Base-by-base conservation (phyloP, 2,329 filamentous ascomycete species). In the Bipolaris zeicola region DNA sequence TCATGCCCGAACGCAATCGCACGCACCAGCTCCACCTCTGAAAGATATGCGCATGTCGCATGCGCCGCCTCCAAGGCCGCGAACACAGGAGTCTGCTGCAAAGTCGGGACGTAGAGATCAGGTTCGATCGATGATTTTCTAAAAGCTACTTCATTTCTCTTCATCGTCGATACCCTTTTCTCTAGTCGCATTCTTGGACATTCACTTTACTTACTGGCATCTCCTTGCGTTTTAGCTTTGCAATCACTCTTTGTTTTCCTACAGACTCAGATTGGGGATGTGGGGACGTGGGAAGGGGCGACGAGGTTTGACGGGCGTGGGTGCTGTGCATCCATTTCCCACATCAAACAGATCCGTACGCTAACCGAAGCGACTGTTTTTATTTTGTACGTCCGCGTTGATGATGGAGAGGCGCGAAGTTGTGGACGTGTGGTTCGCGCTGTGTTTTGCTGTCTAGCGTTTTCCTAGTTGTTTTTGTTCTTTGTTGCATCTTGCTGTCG, bases 91-190 rank as follows among this genome's bases (percentile, higher is more conserved):
- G 52, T 63, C 49, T 13, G 69, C 56, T 16, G 69, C 55, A 38
- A 57, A 57, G 39, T 28, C 61, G 33, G 65, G 58, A 53, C 69
- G 75, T 36, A 68, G 74, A 52, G 72, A 76, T 59, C 74, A 77
- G 66, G 74, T 77, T 71, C 72, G 74, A 68, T 76, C 74, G 61
- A 77, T 77, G 75, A 76, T 77, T 61, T 76, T 76, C 63, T 77
- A 74, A 61, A 44, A 43, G 34, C 52, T 54, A 37, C 44, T 39
- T 50, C 58, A 31, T 47, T 20, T 52, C 62, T 59, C 54, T 58
- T 62, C 60, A 65, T 61, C 60, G 60, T 63, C 62, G 67, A 68
- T 72, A 67, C 58, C 64, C 46, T 52, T 20, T 51, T 58, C 3
- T 33, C n/a, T 33, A 24, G 55, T 58, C 33, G 53, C 39, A 24